Evolutionary conservation across 2,329 filamentous ascomycete genomes (phyloP), one percentile per base, ranked within the genome.

Genomic region (Proliferodiscus dingleyae): DNA sequence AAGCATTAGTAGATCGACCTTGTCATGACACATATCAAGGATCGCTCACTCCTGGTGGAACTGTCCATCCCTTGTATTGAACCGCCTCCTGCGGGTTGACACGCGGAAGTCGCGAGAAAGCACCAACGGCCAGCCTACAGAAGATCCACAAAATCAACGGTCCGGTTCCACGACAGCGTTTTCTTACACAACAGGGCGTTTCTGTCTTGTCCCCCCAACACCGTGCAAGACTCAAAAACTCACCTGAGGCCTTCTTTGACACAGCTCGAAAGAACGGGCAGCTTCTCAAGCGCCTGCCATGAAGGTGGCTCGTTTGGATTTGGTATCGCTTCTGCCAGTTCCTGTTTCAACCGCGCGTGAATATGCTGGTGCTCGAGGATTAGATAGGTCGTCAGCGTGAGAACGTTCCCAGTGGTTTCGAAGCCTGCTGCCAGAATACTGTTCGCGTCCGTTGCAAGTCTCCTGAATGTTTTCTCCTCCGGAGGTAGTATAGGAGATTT

Each of bases 341-440:
- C 68, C 1, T 50, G 42, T 5, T 55, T 57, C 10, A 72, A 51
- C 5, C 45, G 53, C 1, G 39, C 15, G 2, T 62, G 50, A 6
- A 65, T 54, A 0, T 48, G 5, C 0, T 64, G 59, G 18, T 66
- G 55, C n/a, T 52, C 44, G 18, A 65, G 61, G 1, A 70, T 47
- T 56, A 65, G 45, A 53, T 61, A 69, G 3, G 61, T 54, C 15
- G 62, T 50, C 11, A 65, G 43, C 3, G 59, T 48, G 11, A 71
- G 54, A 0, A 61, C 53, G 46, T 57, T 57, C 9, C 53, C 59
- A 1, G 58, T 62, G 0, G 66, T 70, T 29, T 67, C 64, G 30
- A 61, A 63, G 2, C 64, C 67, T 4, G 66, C 67, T 1, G 41
- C 47, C 1, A 53, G 57, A 16, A 64, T 59, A 2, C 67, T 32